Percentiles rank a stretch among this genome's conserved stretches.
phyloP scores from a whole-genome alignment of 2,329 filamentous ascomycete genomes.

The Fusarium newnesense region DNA sequence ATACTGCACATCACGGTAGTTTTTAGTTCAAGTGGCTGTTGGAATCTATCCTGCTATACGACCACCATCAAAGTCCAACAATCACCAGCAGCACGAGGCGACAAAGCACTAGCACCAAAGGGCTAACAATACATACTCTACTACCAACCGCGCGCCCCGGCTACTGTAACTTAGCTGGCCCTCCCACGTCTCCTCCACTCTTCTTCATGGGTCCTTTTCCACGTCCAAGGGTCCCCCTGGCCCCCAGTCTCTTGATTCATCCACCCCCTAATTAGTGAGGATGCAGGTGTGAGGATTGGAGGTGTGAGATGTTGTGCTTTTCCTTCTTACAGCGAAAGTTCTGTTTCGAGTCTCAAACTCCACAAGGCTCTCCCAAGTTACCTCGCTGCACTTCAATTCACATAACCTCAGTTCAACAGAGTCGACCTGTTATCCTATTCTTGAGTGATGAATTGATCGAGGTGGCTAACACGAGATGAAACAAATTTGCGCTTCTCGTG shows the following conservation, averaged over 20 bases:
- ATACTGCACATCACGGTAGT: not conserved
- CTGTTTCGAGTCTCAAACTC: slow-evolving; percentile 28
- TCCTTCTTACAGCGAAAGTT: slow-evolving; percentile 15
- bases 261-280: slow-evolving; percentile 17
- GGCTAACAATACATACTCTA: not conserved
- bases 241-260: slow-evolving; percentile 19
- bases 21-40: not conserved
- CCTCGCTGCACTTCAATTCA: slow-evolving; percentile 9
- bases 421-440: not conserved
- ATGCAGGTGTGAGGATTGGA: not conserved
- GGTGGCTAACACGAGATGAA: slow-evolving; percentile 24
- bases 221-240: slow-evolving; percentile 30
- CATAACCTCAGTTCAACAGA: not conserved
- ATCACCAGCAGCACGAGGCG: not conserved
- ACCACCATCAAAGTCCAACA: slow-evolving; percentile 1
- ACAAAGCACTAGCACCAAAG: slow-evolving; percentile 1
- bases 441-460: not conserved
- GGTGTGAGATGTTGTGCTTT: slow-evolving; percentile 9
- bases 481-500: slow-evolving; percentile 31
- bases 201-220: slow-evolving; percentile 13
- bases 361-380: not conserved
- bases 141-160: slow-evolving; percentile 39
- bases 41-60: slow-evolving; percentile 10
- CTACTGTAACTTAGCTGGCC: slow-evolving; percentile 21
- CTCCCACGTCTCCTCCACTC: slow-evolving; percentile 19